Evolutionary conservation across 371 early-diverging fungal species (phyloP).

Genomic region (Blakeslea trispora): DNA sequence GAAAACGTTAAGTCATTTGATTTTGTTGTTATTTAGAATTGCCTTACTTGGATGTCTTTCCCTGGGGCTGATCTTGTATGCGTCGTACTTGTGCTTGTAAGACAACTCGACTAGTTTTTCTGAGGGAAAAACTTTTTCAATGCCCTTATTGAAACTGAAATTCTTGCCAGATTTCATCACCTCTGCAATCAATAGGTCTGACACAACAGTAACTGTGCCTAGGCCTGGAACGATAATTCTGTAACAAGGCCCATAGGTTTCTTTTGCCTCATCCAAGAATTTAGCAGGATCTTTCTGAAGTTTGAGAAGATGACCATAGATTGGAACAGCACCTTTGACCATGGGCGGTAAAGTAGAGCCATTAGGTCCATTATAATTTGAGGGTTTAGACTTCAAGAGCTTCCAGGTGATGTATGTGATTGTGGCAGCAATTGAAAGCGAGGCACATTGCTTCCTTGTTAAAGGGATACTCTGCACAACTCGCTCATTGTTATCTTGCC

Average conservation of each 20-base stretch:
- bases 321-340: slow-evolving; percentile 17
- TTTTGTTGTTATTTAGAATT: slow-evolving; percentile 1
- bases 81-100: slow-evolving; percentile 22
- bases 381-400: neutral
- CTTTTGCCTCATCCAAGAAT: slow-evolving; percentile 16
- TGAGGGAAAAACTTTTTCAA: slow-evolving; percentile 22
- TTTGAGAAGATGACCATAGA: slow-evolving; percentile 19
- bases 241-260: slow-evolving; percentile 20
- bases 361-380: neutral
- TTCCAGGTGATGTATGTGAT: slow-evolving; percentile 14
- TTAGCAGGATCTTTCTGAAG: slow-evolving; percentile 16
- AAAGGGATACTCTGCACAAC: neutral
- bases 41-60: slow-evolving; percentile 26
- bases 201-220: slow-evolving; percentile 20
- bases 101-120: slow-evolving; percentile 14
- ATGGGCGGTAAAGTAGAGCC: slow-evolving; percentile 13
- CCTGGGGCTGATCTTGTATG: slow-evolving; percentile 10
- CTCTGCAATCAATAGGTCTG: slow-evolving; percentile 20
- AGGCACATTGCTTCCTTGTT: slow-evolving; percentile 10
- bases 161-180: slow-evolving; percentile 25
- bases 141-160: slow-evolving; percentile 21
- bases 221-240: slow-evolving; percentile 16
- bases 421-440: slow-evolving; percentile 18
- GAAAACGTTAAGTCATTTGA: neutral
- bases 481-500: neutral